Evolutionary conservation across 164 flowering plant species (phyloP).

Genomic region (Magnolia sinica): DNA sequence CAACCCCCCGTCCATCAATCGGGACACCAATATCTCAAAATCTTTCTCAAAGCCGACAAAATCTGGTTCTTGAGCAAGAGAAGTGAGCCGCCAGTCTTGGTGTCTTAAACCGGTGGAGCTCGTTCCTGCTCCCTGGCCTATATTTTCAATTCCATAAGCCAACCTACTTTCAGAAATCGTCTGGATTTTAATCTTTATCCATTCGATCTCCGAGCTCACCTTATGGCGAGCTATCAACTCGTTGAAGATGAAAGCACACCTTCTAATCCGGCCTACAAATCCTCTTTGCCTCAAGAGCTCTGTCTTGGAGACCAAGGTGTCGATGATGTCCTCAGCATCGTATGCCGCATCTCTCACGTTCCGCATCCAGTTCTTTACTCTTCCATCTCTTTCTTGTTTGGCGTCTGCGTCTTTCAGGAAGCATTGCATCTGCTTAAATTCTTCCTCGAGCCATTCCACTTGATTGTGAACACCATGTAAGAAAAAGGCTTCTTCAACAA

Average conservation of each 20-base stretch:
- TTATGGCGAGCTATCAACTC: neutral
- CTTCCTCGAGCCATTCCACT: slow-evolving; percentile 12
- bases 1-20: neutral
- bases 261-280: neutral
- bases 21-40: neutral
- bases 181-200: neutral
- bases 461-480: slow-evolving; percentile 16
- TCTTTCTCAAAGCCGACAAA: slow-evolving; percentile 5
- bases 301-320: slow-evolving; percentile 7
- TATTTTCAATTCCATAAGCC: slow-evolving; percentile 4
- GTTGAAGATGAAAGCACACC: neutral
- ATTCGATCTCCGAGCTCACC: slow-evolving; percentile 2
- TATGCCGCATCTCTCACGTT: slow-evolving; percentile 17
- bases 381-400: slow-evolving; percentile 1
- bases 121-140: neutral
- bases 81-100: neutral
- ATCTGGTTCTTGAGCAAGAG: neutral
- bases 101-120: neutral
- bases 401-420: slow-evolving; percentile 27
- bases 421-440: slow-evolving; percentile 24
- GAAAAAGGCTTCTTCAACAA: slow-evolving; percentile 16
- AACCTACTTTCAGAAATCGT: slow-evolving; percentile 1
- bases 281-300: neutral
- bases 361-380: slow-evolving; percentile 14
- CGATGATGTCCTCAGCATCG: slow-evolving; percentile 16